Percentiles rank a stretch among this genome's conserved stretches.
phyloP scores from a whole-genome alignment of 2,329 filamentous ascomycete species.

The Cladosporium sp. region DNA sequence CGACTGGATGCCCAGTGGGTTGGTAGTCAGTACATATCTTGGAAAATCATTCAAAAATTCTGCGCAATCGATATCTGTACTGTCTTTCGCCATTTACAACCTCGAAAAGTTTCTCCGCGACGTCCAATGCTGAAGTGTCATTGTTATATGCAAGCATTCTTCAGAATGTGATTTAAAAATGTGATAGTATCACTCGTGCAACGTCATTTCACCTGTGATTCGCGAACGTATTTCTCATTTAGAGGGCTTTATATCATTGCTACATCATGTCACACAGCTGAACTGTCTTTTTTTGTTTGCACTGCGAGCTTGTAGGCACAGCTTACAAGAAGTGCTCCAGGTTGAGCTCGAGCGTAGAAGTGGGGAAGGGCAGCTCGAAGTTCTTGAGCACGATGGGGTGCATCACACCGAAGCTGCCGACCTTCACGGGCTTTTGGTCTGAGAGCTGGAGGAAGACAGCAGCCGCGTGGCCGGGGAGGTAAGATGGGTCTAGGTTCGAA shows the following conservation, averaged over 20 bases:
- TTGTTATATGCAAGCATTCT: no score
- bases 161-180: no score
- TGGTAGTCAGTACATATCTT: no score
- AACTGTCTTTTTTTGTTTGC: background rate
- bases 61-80: no score
- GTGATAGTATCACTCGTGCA: no score
- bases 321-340: slow-evolving; percentile 92
- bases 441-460: slow-evolving; percentile 72
- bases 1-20: no score
- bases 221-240: background rate
- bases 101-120: no score
- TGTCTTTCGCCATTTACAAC: no score
- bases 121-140: no score
- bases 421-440: slow-evolving; percentile 64
- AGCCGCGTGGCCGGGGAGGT: slow-evolving; percentile 85
- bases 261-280: slow-evolving; percentile 3
- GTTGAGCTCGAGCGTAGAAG: slow-evolving; percentile 91
- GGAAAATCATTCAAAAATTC: background rate
- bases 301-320: slow-evolving; percentile 56
- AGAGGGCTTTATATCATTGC: background rate
- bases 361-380: slow-evolving; percentile 88
- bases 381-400: slow-evolving; percentile 91
- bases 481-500: slow-evolving; percentile 63
- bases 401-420: slow-evolving; percentile 90
- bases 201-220: background rate